These are phyloP conservation scores for Nitzschia putrida DNA, from an alignment of 108 stramenopile genomes.

Conservation along the genomic window DNA sequence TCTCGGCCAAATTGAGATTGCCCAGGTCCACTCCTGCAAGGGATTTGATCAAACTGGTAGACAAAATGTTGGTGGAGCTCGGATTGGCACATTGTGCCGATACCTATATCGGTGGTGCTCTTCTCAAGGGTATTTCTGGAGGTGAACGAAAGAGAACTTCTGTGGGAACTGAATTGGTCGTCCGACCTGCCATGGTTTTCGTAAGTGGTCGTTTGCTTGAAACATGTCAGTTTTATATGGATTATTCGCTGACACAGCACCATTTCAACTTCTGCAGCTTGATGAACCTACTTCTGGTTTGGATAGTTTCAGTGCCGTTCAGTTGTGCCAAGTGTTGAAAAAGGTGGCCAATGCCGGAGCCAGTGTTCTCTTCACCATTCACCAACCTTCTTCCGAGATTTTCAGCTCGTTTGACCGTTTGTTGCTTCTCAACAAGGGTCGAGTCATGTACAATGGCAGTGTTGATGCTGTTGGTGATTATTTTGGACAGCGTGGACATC, in stretches of 20 bases:
- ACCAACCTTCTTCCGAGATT: slow-evolving; percentile 74
- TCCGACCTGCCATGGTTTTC: slow-evolving; percentile 57
- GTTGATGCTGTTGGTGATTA: slow-evolving; percentile 45
- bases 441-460: slow-evolving; percentile 50
- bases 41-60: slow-evolving; percentile 61
- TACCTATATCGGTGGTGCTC: slow-evolving; percentile 64
- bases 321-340: slow-evolving; percentile 58
- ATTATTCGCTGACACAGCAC: background rate
- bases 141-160: slow-evolving; percentile 63
- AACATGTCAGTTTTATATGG: no score
- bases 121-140: slow-evolving; percentile 62
- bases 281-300: slow-evolving; percentile 75
- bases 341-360: slow-evolving; percentile 66
- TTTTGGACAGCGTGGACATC: slow-evolving; percentile 54
- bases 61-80: slow-evolving; percentile 74
- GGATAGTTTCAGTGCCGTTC: slow-evolving; percentile 62
- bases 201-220: slow-evolving; percentile 40
- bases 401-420: slow-evolving; percentile 59
- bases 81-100: slow-evolving; percentile 67
- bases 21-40: slow-evolving; percentile 52
- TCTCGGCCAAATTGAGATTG: slow-evolving; percentile 79
- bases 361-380: slow-evolving; percentile 72
- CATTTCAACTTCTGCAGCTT: background rate
- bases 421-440: slow-evolving; percentile 54
- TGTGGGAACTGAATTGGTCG: slow-evolving; percentile 70